phyloP scores from a whole-genome alignment of 805 yeast species.

The Monosporozyma yasuniensis region DNA sequence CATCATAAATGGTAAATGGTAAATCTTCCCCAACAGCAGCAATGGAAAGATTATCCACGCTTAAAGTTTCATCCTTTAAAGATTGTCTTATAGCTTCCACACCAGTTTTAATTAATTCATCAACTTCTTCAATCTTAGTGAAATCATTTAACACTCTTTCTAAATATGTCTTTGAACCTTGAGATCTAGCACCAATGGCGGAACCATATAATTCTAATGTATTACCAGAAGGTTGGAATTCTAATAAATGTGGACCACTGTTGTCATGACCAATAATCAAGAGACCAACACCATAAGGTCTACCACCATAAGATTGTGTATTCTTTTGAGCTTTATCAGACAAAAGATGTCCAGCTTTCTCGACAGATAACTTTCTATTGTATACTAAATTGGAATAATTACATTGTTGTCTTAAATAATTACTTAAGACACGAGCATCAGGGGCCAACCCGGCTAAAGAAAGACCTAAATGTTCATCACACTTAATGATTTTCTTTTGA shows the following conservation, averaged over 20 bases:
- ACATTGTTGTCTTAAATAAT: constrained; percentile 83
- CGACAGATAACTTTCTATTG: constrained; percentile 75
- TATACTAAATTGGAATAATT: constrained; percentile 78
- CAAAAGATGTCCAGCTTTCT: constrained; percentile 72
- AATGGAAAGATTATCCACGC: constrained; percentile 73
- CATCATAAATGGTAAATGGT: constrained; percentile 72
- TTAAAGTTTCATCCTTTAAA: constrained; percentile 87
- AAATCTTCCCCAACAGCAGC: constrained; percentile 84
- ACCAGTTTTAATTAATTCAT: constrained; percentile 75
- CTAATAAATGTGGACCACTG: constrained; percentile 87
- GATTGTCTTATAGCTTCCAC: constrained; percentile 90
- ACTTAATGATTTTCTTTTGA: constrained; percentile 84
- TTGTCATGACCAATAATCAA: constrained; percentile 86
- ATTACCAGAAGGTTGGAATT: constrained; percentile 93
- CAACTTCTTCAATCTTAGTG: constrained; percentile 44
- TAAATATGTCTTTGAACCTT: constrained; percentile 92
- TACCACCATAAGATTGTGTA: constrained; percentile 90
- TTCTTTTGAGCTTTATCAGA: constrained; percentile 97
- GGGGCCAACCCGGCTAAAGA: constrained; percentile 98
- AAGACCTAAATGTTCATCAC: constrained; percentile 89
- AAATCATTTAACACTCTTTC: constrained; percentile 76
- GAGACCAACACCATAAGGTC: constrained; percentile 98
- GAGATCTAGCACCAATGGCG: constrained; percentile 97
- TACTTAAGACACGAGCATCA: constrained; percentile 90
- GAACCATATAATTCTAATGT: constrained; percentile 86